Base-by-base conservation (phyloP, 2,329 filamentous ascomycete species). In the Ceratocystis cubensis region DNA sequence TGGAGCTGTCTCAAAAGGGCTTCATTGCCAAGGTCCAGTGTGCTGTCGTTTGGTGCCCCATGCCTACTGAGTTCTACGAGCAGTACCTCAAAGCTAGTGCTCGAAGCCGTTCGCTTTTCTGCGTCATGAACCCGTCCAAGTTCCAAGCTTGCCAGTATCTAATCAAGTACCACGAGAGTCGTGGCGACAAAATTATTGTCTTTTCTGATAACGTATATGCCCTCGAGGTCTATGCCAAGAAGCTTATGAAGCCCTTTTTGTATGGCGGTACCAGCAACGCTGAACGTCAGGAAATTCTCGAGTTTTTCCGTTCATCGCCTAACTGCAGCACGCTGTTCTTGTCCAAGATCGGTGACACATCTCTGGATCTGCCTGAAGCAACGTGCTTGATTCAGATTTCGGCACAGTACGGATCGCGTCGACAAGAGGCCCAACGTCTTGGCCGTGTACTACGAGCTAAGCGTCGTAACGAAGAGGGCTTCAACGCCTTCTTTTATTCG, bases 401-500 rank as follows among this genome's bases (percentile, higher is more conserved):
- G 0, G 96, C 93, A 0, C 94, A 99, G 73, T 99, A 96, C 72
- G 94, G 94, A 69, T 97, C 93, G 8, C 90, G 94, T 71, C 88
- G 94, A 78, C 94, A 97, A 75, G 94, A 99, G 78, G 94, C 94
- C 0, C 94, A 97, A 74, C 86, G 94, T 1, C 81, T 97, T 0
- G 94, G 94, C 2, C 88, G 94, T 64, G 97, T 99, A 71, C 83
- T 99, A 2, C 84, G 94, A 76, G 94, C 94, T 15, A 99, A 99
- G 77, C 85, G 94, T 20, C 84, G 94, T 74, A 97, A 96, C 72
- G 94, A 99, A 71, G 94, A 97, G 75, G 94, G 94, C 6, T 99
- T 99, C 76, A 99, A 99, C 73, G 94, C 94, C 0, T 99, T 97
- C 76, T 99, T 99, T 79, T 99, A 99, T 77, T 96, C 91, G 0